These are phyloP conservation scores for Cutaneotrichosporon sp. DNA, from an alignment of 1,284 basidiomycete genomes.

Conservation along the genomic window DNA sequence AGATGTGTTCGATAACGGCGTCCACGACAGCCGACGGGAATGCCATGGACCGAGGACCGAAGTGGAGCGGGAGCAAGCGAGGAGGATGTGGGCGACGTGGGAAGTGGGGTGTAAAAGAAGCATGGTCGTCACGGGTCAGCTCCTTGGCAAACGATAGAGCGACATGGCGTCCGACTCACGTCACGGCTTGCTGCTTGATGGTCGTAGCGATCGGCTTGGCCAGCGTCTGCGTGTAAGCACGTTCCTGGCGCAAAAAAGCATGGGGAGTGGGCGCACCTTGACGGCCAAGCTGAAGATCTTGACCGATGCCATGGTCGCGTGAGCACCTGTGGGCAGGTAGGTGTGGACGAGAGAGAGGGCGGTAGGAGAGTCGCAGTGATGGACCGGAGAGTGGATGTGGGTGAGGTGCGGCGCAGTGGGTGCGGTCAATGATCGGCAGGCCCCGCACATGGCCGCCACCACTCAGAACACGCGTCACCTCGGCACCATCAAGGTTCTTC, in stretches of 20 bases:
- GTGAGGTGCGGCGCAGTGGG: neutral
- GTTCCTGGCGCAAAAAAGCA: neutral
- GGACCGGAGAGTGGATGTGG: no score
- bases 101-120: neutral
- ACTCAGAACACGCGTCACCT: conserved; percentile 3
- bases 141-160: neutral
- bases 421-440: neutral
- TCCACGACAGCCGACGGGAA: neutral
- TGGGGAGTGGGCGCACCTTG: conserved; percentile 56
- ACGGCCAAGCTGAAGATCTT: conserved; percentile 69
- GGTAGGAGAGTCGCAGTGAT: no score
- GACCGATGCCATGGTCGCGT: conserved; percentile 62
- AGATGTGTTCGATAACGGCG: no score
- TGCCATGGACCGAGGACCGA: neutral
- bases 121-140: neutral
- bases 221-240: conserved; percentile 62
- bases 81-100: neutral
- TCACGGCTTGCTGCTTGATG: conserved; percentile 73
- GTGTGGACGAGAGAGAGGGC: neutral
- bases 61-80: neutral
- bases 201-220: conserved; percentile 78
- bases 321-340: neutral
- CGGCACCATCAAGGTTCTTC: neutral
- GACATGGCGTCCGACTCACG: conserved; percentile 58
- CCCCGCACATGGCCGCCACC: neutral